Conservation (phyloP, 345 rosid species). For the Lumnitzera littorea region DNA sequence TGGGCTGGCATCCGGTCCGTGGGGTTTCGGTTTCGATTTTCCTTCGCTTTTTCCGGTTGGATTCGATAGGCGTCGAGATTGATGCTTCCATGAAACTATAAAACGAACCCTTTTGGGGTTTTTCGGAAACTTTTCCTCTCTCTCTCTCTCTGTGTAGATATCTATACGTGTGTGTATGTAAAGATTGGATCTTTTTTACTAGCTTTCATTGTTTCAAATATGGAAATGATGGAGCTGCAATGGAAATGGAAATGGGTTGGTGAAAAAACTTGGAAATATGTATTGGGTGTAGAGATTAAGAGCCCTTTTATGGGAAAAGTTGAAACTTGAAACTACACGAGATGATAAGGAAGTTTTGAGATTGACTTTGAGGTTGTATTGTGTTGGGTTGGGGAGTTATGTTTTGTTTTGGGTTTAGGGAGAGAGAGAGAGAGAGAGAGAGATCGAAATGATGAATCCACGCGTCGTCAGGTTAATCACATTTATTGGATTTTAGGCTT, state of each 20-base stretch:
- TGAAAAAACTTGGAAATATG: too few species aligned
- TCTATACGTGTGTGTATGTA: too few species aligned
- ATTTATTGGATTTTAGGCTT: conserved; percentile 14
- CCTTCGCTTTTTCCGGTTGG: conserved; percentile 40
- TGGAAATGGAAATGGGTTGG: too few species aligned
- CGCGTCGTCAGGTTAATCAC: conserved; percentile 30
- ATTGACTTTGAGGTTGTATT: background rate
- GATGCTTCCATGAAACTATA: conserved; percentile 19
- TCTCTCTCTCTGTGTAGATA: background rate
- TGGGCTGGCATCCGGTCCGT: conserved; percentile 4
- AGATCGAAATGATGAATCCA: conserved; percentile 23
- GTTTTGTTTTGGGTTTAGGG: background rate
- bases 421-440: conserved; percentile 3
- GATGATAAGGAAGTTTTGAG: background rate
- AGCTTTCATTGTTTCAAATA: too few species aligned
- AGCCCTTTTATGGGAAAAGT: too few species aligned
- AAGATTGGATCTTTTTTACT: too few species aligned
- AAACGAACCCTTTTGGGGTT: background rate
- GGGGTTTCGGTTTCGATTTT: conserved; percentile 14
- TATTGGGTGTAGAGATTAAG: too few species aligned
- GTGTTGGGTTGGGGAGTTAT: too few species aligned
- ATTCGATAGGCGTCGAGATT: conserved; percentile 19
- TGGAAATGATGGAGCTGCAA: too few species aligned
- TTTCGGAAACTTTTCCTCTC: background rate
- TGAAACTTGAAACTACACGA: background rate